Evolutionary conservation across 2,329 filamentous ascomycete species (phyloP).

Genomic region (Hymenoscyphus repandus): DNA sequence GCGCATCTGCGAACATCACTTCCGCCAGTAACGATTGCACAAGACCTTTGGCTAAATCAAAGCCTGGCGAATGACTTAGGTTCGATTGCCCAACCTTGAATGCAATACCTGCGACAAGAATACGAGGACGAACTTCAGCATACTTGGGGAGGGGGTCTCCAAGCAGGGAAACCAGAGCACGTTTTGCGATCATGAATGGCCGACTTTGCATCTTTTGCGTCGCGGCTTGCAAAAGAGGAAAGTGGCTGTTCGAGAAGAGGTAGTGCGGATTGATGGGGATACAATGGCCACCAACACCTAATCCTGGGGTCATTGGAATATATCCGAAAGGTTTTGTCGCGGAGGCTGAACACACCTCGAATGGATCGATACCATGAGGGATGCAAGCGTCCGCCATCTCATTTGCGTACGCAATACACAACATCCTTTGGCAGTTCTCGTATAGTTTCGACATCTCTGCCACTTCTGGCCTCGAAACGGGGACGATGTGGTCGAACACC

Average conservation of each 20-base stretch:
- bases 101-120: slow-evolving; percentile 11
- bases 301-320: slow-evolving; percentile 40
- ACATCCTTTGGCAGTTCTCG: slow-evolving; percentile 53
- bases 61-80: slow-evolving; percentile 6
- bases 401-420: slow-evolving; percentile 49
- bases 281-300: slow-evolving; percentile 51
- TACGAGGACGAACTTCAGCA: background rate
- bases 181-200: slow-evolving; percentile 4
- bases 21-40: background rate
- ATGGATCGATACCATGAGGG: slow-evolving; percentile 41
- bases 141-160: background rate
- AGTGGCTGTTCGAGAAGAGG: slow-evolving; percentile 41
- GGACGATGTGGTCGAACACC: slow-evolving; percentile 44
- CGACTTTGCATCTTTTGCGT: slow-evolving; percentile 5
- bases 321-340: slow-evolving; percentile 50
- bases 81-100: slow-evolving; percentile 13
- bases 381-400: slow-evolving; percentile 51
- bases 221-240: slow-evolving; percentile 39
- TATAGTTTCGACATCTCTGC: slow-evolving; percentile 56
- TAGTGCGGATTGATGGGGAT: slow-evolving; percentile 53
- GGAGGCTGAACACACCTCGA: slow-evolving; percentile 45
- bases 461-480: slow-evolving; percentile 47
- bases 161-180: background rate
- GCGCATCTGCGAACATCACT: background rate
- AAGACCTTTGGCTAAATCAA: background rate